Percentiles rank a stretch among this genome's conserved stretches.
These are phyloP conservation scores for Colletotrichum tofieldiae DNA, from an alignment of 2,329 filamentous ascomycete genomes.

Conservation along the genomic window DNA sequence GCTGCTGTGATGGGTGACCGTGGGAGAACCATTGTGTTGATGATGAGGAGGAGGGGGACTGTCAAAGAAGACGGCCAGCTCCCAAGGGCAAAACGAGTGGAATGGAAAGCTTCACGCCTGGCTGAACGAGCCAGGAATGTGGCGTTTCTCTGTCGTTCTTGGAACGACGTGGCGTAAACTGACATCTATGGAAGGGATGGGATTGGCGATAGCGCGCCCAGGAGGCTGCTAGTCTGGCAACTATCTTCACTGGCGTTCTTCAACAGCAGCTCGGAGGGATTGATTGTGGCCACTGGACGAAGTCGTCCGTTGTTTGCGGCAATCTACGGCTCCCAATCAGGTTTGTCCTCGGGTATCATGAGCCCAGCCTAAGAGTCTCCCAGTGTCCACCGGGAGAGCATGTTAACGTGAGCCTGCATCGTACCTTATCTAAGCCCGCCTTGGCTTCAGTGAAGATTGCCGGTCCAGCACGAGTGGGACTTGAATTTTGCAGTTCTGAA, in stretches of 20 bases:
- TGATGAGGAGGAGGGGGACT: conserved; percentile 2
- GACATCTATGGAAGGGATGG: conserved; percentile 41
- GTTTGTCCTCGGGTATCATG: background rate
- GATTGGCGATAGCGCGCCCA: conserved; percentile 32
- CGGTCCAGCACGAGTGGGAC: background rate
- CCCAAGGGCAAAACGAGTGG: conserved; percentile 28
- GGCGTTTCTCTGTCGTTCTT: conserved; percentile 30
- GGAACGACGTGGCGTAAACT: conserved; percentile 35
- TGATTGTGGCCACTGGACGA: background rate
- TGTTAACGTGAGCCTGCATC: background rate
- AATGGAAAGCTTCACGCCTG: conserved; percentile 27
- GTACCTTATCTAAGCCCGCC: background rate
- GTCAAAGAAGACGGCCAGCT: conserved; percentile 20
- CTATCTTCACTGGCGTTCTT: conserved; percentile 21
- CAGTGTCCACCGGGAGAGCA: background rate
- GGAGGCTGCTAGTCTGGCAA: conserved; percentile 14
- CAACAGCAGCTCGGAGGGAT: background rate
- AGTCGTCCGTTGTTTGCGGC: background rate
- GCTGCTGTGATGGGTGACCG: background rate
- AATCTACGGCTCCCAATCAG: background rate
- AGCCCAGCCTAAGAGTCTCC: background rate
- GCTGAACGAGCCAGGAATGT: conserved; percentile 26
- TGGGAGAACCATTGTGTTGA: conserved; percentile 4
- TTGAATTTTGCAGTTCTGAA: background rate
- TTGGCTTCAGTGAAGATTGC: background rate